These are phyloP conservation scores for Aspergillus wentii DNA, from an alignment of 495 filamentous ascomycete genomes.

Conservation along the genomic window DNA sequence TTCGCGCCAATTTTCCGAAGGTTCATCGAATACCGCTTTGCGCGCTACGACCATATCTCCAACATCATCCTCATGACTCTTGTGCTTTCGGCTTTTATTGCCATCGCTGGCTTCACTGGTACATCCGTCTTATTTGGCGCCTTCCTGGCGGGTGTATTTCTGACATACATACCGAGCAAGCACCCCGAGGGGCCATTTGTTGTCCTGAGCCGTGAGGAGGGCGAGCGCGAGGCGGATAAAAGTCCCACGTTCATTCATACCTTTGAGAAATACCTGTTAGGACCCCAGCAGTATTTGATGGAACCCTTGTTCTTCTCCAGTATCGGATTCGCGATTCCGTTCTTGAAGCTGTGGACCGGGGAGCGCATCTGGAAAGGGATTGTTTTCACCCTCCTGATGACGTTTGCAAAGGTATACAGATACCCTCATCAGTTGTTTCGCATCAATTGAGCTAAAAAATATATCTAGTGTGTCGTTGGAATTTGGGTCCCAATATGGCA, in stretches of 20 bases:
- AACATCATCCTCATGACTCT: slow-evolving; percentile 36
- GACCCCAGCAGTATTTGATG: slow-evolving; percentile 47
- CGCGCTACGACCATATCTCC: slow-evolving; percentile 22
- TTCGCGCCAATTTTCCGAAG: slow-evolving; percentile 38
- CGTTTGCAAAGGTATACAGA: slow-evolving; percentile 48
- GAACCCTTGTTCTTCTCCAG: slow-evolving; percentile 69
- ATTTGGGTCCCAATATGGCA: slow-evolving; percentile 24
- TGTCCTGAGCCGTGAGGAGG: slow-evolving; percentile 27
- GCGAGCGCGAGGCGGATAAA: slow-evolving; percentile 36
- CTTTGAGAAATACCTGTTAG: slow-evolving; percentile 26
- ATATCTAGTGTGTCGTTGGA: slow-evolving; percentile 23
- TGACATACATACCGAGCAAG: slow-evolving; percentile 45
- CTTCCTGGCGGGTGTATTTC: slow-evolving; percentile 56
- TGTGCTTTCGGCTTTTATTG: slow-evolving; percentile 43
- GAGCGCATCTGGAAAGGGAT: slow-evolving; percentile 64
- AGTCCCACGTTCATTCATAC: slow-evolving; percentile 30
- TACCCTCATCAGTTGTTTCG: not conserved
- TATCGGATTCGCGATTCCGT: slow-evolving; percentile 73
- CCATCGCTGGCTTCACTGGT: slow-evolving; percentile 51
- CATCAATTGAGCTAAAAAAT: not conserved
- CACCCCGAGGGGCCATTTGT: slow-evolving; percentile 29
- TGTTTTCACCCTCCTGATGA: slow-evolving; percentile 64
- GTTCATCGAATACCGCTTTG: slow-evolving; percentile 27
- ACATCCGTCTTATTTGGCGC: slow-evolving; percentile 64
- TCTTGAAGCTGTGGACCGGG: slow-evolving; percentile 58